Percentiles rank a stretch among this genome's conserved stretches.
These are phyloP conservation scores for Sugiyamaella floridensis DNA, from an alignment of 805 yeast species.

Conservation along the genomic window DNA sequence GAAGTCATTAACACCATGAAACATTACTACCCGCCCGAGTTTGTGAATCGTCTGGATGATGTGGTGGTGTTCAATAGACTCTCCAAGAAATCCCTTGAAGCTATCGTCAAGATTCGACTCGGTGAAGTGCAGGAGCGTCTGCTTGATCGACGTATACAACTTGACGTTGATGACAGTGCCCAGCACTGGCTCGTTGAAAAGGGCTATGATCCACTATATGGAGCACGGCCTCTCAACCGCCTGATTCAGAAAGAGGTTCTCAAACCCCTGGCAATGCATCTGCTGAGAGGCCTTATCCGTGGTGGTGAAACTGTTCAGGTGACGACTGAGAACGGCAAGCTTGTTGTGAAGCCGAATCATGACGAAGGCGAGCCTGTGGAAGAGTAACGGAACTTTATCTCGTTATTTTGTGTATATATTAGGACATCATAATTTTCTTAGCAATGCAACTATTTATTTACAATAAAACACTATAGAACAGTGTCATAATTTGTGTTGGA, in stretches of 20 bases:
- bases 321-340: slow-evolving; percentile 38
- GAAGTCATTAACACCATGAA: slow-evolving; percentile 64
- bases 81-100: slow-evolving; percentile 64
- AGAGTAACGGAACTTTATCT: neutral
- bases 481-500: no score
- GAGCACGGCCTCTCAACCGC: slow-evolving; percentile 94
- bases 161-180: slow-evolving; percentile 53
- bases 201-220: slow-evolving; percentile 89
- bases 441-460: neutral
- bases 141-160: slow-evolving; percentile 63
- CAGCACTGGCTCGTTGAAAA: slow-evolving; percentile 71
- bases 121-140: slow-evolving; percentile 75
- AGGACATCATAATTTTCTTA: neutral
- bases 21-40: slow-evolving; percentile 83
- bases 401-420: neutral
- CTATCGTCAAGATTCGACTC: slow-evolving; percentile 80
- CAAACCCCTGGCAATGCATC: slow-evolving; percentile 76
- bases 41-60: slow-evolving; percentile 89
- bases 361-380: slow-evolving; percentile 4
- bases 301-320: slow-evolving; percentile 50
- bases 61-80: slow-evolving; percentile 88
- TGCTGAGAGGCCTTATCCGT: slow-evolving; percentile 73
- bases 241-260: slow-evolving; percentile 75
- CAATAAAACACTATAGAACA: neutral
- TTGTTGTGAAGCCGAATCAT: slow-evolving; percentile 44